Percentiles rank a stretch among this genome's conserved stretches.
phyloP scores from a whole-genome alignment of 23 red algal genomes.

The Gracilaria gracilis region DNA sequence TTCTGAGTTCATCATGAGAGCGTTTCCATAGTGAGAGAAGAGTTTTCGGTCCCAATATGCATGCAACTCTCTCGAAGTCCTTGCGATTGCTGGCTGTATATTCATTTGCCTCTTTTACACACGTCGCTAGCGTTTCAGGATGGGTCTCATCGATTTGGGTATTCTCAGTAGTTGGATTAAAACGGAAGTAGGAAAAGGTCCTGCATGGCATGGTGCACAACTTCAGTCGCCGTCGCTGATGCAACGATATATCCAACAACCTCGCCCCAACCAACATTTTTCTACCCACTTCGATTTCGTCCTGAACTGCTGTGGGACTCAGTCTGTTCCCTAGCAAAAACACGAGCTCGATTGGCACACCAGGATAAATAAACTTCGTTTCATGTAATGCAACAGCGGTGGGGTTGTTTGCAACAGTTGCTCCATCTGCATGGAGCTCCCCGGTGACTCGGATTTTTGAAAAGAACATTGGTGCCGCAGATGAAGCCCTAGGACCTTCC shows the following conservation, averaged over 20 bases:
- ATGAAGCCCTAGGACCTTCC: constrained; percentile 87
- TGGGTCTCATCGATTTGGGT: constrained; percentile 91
- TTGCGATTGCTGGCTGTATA: constrained; percentile 51
- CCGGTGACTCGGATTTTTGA: constrained; percentile 88
- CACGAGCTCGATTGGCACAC: constrained; percentile 93
- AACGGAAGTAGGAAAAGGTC: constrained; percentile 98
- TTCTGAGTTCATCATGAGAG: constrained; percentile 63
- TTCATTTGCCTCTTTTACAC: constrained; percentile 58
- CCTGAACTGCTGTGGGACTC: constrained; percentile 19
- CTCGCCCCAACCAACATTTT: constrained; percentile 93
- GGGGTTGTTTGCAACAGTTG: constrained; percentile 95
- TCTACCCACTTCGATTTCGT: constrained; percentile 34
- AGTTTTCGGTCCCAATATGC: constrained; percentile 70
- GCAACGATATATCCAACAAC: constrained; percentile 89
- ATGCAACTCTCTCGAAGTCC: constrained; percentile 76
- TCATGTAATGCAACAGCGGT: constrained; percentile 94
- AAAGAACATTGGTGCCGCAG: constrained; percentile 96
- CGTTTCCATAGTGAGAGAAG: constrained; percentile 51
- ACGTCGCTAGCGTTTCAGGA: constrained; percentile 73
- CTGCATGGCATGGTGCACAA: constrained; percentile 90
- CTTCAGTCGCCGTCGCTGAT: constrained; percentile 96
- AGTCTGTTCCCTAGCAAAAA: constrained; percentile 80
- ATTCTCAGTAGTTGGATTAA: constrained; percentile 83
- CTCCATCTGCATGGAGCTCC: constrained; percentile 94
- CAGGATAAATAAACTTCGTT: constrained; percentile 86